Evolutionary conservation across 208 protist genomes (phyloP), one percentile per base, ranked within the genome.

Genomic region (Trypanosoma cruzi): DNA sequence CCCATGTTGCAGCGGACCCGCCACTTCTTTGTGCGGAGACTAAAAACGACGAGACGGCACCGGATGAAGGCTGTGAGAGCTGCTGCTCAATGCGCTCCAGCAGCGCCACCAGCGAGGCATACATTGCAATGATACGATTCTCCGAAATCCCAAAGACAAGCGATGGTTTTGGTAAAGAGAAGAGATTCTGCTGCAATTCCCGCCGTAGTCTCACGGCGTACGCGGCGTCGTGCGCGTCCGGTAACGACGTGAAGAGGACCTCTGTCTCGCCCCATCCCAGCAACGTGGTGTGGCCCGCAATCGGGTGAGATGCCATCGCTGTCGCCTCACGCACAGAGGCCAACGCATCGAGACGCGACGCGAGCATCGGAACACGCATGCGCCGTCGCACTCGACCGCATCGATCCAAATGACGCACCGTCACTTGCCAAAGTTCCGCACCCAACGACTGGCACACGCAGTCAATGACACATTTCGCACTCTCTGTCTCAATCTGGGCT

Each of bases 311-410:
- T 28, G 72, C 60, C 42, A 58, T 55, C 26, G 56, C 66, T 11
- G 67, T 70, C 7, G 75, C 70, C 37, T 85, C 82, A 22, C 81
- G 82, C 40, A 93, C 85, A 2, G 88, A 90, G n/a, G 82, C 75
- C n/a, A 93, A 71, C 1, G 88, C 88, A 62, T 90, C 83, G 2
- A 93, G 77, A 4, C 88, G 84, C 0, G 82, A 87, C 11, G 88
- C 88, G 13, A 90, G 75, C 82, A 89, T 93, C 63, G 88, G 88
- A 37, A 90, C 79, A 22, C 81, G 84, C 88, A 93, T 93, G 29
- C 85, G 88, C 4, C 88, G 76, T 18, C 88, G 85, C 44, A 93
- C 75, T n/a, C 82, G 85, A 0, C 76, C 83, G 36, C 75, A 89
- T 42, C 73, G 77, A 49, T 91, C 82, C 48, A 93, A 70, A 36